Percentiles rank a stretch among this genome's conserved stretches.
phyloP scores from a whole-genome alignment of 805 yeast genomes.

The Torulaspora maleeae region DNA sequence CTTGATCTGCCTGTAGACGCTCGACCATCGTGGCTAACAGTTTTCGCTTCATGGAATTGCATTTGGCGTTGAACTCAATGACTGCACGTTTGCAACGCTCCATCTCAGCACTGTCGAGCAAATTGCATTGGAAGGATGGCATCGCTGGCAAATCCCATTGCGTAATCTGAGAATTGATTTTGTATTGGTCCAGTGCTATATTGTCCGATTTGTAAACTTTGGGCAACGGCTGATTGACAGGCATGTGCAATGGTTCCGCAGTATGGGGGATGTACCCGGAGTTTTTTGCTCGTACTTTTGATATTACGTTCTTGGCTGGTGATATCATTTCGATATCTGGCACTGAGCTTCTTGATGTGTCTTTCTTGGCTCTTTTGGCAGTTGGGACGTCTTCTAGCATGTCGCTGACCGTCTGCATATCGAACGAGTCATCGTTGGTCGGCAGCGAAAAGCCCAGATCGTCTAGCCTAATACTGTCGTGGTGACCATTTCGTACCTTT shows the following conservation, averaged over 20 bases:
- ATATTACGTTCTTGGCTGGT: neutral
- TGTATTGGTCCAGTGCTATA: slow-evolving; percentile 16
- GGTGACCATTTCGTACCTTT: slow-evolving; percentile 12
- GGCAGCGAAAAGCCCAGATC: slow-evolving; percentile 20
- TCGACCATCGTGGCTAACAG: slow-evolving; percentile 15
- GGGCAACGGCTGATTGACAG: slow-evolving; percentile 30
- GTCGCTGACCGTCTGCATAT: slow-evolving; percentile 27
- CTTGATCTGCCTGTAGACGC: slow-evolving; percentile 22
- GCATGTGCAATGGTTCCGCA: slow-evolving; percentile 24
- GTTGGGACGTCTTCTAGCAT: slow-evolving; percentile 23
- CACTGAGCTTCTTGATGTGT: neutral
- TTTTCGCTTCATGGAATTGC: slow-evolving; percentile 19
- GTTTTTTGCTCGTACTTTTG: neutral
- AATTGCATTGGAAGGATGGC: slow-evolving; percentile 21
- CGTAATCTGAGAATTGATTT: slow-evolving; percentile 12
- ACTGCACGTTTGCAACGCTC: slow-evolving; percentile 20
- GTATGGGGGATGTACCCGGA: slow-evolving; percentile 3
- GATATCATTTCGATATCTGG: slow-evolving; percentile 8
- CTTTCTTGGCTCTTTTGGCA: slow-evolving; percentile 17
- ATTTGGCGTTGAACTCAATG: slow-evolving; percentile 16
- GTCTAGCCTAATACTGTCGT: slow-evolving; percentile 12
- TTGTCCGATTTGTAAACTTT: slow-evolving; percentile 24
- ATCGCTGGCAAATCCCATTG: slow-evolving; percentile 16
- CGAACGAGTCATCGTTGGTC: slow-evolving; percentile 19
- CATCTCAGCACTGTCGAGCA: slow-evolving; percentile 18